A percentile compares a stretch with the other conserved stretches of the same genome.
phyloP scores from a whole-genome alignment of 495 filamentous ascomycete species.

The Aspergillus sclerotiicarbonarius region DNA sequence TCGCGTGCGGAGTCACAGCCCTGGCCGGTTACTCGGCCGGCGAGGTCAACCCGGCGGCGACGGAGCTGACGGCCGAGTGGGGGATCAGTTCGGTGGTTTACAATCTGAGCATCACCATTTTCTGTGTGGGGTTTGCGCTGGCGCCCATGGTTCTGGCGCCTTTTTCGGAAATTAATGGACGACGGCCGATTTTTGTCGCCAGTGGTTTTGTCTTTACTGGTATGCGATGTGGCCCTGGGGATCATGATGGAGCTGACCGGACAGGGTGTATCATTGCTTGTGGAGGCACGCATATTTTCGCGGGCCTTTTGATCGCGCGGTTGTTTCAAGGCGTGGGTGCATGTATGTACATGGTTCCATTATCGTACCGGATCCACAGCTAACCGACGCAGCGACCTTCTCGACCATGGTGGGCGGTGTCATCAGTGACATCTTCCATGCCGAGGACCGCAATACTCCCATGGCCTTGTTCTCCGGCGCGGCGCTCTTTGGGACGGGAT shows the following conservation, averaged over 20 bases:
- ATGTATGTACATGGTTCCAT: conserved; percentile 30
- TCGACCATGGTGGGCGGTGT: conserved; percentile 92
- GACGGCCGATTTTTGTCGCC: conserved; percentile 74
- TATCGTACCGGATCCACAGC: too few species aligned
- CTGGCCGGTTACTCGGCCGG: conserved; percentile 82
- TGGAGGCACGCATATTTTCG: conserved; percentile 67
- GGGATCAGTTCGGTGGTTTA: conserved; percentile 61
- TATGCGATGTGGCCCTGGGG: conserved; percentile 15
- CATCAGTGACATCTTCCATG: conserved; percentile 82
- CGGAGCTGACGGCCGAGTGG: conserved; percentile 62
- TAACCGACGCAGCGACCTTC: conserved; percentile 55
- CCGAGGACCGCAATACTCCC: conserved; percentile 76
- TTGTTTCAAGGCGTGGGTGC: conserved; percentile 74
- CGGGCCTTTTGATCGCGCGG: conserved; percentile 73
- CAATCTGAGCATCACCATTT: conserved; percentile 76
- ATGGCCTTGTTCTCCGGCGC: conserved; percentile 83
- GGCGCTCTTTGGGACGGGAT: conserved; percentile 77
- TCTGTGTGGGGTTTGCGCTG: conserved; percentile 77
- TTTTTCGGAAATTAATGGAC: conserved; percentile 83
- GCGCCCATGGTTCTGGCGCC: conserved; percentile 91
- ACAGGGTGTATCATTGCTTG: conserved; percentile 68
- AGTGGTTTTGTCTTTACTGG: conserved; percentile 67
- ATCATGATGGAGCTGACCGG: not conserved
- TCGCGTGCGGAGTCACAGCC: conserved; percentile 73
- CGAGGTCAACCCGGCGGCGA: conserved; percentile 67